phyloP scores from a whole-genome alignment of 768 basidiomycete species.

The Infundibulicybe gibba region DNA sequence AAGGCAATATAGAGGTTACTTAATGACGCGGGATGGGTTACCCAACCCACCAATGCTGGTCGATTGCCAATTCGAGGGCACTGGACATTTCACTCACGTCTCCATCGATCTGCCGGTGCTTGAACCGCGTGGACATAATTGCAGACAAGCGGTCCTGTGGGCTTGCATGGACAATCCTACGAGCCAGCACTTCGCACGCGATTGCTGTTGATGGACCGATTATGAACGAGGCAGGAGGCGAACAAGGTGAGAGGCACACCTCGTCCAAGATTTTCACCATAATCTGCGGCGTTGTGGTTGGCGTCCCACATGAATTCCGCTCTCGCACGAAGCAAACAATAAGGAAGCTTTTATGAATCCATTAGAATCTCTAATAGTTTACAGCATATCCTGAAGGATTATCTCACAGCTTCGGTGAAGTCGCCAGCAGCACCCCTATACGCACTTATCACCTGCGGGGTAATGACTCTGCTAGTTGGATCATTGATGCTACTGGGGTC shows the following conservation, averaged over 20 bases:
- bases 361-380: background rate
- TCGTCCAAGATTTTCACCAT: constrained; percentile 80
- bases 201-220: constrained; percentile 41
- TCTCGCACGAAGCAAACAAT: constrained; percentile 72
- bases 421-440: constrained; percentile 84
- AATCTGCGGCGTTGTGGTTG: constrained; percentile 77
- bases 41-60: constrained; percentile 69
- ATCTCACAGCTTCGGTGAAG: constrained; percentile 75
- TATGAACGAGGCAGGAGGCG: constrained; percentile 2
- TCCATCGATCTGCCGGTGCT: constrained; percentile 69
- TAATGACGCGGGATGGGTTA: no score
- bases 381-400: background rate
- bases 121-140: constrained; percentile 79
- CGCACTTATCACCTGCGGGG: constrained; percentile 71
- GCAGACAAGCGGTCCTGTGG: constrained; percentile 58
- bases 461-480: constrained; percentile 81
- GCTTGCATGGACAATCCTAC: constrained; percentile 70
- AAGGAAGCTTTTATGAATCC: constrained; percentile 57
- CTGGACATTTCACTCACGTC: constrained; percentile 72
- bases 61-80: constrained; percentile 88
- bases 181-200: constrained; percentile 83
- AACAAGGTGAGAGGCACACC: constrained; percentile 36
- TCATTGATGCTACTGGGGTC: constrained; percentile 60
- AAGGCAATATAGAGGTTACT: no score
- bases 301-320: constrained; percentile 83